Base-by-base conservation (phyloP, 1,284 basidiomycete genomes). In the Dichomitus squalens region DNA sequence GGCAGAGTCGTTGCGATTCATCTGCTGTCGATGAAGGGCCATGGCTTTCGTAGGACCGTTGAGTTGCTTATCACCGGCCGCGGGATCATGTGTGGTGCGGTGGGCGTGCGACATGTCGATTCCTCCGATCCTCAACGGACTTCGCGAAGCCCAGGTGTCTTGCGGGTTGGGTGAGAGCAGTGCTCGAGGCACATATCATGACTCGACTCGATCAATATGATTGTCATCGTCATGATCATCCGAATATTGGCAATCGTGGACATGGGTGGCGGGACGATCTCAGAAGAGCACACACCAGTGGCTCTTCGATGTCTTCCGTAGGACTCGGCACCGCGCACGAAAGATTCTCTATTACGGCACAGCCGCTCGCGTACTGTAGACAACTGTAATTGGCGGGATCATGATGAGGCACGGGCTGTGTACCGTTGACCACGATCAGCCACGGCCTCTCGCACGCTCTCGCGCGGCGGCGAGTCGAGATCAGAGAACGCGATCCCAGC, bases 141-240 rank as follows among this genome's bases (percentile, higher is more conserved):
- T 25, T 44, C 4, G 5, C 14, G 16, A 44, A 7, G 23, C 1
- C 12, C 29, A 48, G 54, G 54, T 25, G 18, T 35, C 39, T 27
- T 18, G 39, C 54, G 54, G 54, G 54, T 46, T 55, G 20, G 49
- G 44, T 56, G 55, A 39, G 27, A 8, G 35, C 35, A 31, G 9
- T 16, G 21, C n/a, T n/a, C n/a, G 18, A 34, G 12, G 16, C 20
- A n/a, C n/a, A n/a, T 25, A 2, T 36, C 31, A 52, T 56, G 49
- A 52, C 55, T 56, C 55, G 49, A 44, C 43, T 8, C 12, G 53
- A 55, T 41, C 47, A 43, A 56, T 52, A 33, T 23, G 8, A 6
- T 48, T 7, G 20, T n/a, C 5, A 16, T 35, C 23, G 18, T 44
- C 27, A 21, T 36, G 20, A 20, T 16, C 47, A 14, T n/a, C 16